Conservation (phyloP, 805 yeast genomes). For the Wickerhamiella nectarea region DNA sequence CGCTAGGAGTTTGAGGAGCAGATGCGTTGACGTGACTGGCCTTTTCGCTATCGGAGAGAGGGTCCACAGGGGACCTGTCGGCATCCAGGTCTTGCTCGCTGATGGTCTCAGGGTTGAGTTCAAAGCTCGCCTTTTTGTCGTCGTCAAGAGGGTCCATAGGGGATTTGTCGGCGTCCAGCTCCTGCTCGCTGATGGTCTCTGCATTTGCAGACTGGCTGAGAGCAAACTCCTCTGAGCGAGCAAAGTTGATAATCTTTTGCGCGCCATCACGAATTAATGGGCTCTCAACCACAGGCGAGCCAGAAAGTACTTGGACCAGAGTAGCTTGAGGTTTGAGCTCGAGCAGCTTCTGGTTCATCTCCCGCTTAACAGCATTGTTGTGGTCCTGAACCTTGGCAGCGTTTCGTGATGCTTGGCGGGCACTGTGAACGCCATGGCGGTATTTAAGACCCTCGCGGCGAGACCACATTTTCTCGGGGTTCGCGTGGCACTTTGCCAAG, state of each 20-base stretch:
- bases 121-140: neutral
- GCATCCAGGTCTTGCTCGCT: slow-evolving; percentile 5
- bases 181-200: neutral
- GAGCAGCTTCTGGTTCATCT: slow-evolving; percentile 29
- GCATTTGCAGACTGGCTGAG: neutral
- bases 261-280: neutral
- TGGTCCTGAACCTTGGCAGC: slow-evolving; percentile 29
- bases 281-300: slow-evolving; percentile 3
- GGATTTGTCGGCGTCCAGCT: slow-evolving; percentile 1
- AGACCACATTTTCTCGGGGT: slow-evolving; percentile 45
- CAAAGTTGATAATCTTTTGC: slow-evolving; percentile 6
- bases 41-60: neutral
- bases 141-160: slow-evolving; percentile 1
- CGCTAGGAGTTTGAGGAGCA: slow-evolving; percentile 1
- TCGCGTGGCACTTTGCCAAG: slow-evolving; percentile 42
- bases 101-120: neutral
- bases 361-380: slow-evolving; percentile 30
- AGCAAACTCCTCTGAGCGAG: slow-evolving; percentile 1
- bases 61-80: neutral
- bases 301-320: slow-evolving; percentile 20
- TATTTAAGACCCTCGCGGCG: slow-evolving; percentile 17
- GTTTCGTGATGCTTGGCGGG: slow-evolving; percentile 9
- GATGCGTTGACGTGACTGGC: neutral
- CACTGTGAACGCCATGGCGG: slow-evolving; percentile 19
- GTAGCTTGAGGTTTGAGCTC: slow-evolving; percentile 25